Conservation (phyloP, 129 eudicot species). For the Pittosporum tobira region DNA sequence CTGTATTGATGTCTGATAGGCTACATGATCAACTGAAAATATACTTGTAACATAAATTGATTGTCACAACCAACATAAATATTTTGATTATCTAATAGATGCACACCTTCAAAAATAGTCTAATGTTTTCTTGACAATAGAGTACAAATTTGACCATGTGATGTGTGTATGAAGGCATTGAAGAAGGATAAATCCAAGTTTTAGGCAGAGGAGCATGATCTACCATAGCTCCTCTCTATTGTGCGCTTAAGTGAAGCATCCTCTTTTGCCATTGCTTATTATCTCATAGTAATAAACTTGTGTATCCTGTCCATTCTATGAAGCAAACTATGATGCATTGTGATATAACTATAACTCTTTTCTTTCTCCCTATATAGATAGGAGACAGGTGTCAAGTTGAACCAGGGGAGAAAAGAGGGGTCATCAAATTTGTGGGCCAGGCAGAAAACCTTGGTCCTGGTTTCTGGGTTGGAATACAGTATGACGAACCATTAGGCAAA, state of each 20-base stretch:
- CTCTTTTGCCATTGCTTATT: background rate
- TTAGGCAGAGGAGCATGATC: too few relatives aligned
- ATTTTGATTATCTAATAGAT: too few relatives aligned
- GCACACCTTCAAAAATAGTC: too few relatives aligned
- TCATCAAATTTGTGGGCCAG: constrained; percentile 72
- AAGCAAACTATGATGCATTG: background rate
- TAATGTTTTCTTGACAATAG: too few relatives aligned
- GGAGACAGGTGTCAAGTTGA: constrained; percentile 98
- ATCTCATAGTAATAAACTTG: background rate
- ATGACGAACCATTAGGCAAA: constrained; percentile 97
- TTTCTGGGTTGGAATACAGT: constrained; percentile 87
- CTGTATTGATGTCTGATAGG: too few relatives aligned
- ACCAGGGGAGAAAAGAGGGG: constrained; percentile 90
- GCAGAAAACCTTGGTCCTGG: constrained; percentile 87
- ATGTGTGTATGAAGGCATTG: too few relatives aligned
- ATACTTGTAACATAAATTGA: too few relatives aligned
- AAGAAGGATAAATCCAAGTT: too few relatives aligned
- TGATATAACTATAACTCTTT: background rate
- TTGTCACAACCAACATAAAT: too few relatives aligned
- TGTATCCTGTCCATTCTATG: background rate
- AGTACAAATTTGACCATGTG: too few relatives aligned
- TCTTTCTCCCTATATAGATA: constrained; percentile 30
- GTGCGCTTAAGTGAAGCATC: background rate
- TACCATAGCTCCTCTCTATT: background rate
- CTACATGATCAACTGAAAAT: too few relatives aligned